These are phyloP conservation scores for Penicillium sp. DNA, from an alignment of 2,329 filamentous ascomycete genomes.

Conservation along the genomic window DNA sequence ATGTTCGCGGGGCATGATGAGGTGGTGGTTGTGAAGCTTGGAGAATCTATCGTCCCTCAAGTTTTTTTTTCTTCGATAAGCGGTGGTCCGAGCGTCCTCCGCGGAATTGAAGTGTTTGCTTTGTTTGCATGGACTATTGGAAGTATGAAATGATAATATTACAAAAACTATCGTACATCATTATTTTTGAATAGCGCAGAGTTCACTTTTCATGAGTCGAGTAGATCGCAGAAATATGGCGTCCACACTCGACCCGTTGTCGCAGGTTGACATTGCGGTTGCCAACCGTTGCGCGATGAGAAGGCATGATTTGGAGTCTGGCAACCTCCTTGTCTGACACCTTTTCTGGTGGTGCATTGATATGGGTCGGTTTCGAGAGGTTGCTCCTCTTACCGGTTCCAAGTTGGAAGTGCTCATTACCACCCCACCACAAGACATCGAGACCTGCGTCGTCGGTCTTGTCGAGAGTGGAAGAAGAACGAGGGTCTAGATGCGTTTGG, in stretches of 20 bases:
- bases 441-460: slow-evolving; percentile 83
- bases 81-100: slow-evolving; percentile 41
- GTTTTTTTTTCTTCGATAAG: slow-evolving; percentile 38
- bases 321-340: slow-evolving; percentile 69
- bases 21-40: slow-evolving; percentile 6
- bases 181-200: slow-evolving; percentile 19
- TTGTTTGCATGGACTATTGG: slow-evolving; percentile 34
- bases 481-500: slow-evolving; percentile 67
- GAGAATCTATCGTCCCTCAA: slow-evolving; percentile 14
- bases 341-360: slow-evolving; percentile 71
- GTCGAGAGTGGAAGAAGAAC: slow-evolving; percentile 59
- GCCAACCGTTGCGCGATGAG: slow-evolving; percentile 69
- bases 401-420: slow-evolving; percentile 91
- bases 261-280: slow-evolving; percentile 77
- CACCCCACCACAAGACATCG: slow-evolving; percentile 91
- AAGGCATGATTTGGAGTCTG: slow-evolving; percentile 80
- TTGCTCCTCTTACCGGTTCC: slow-evolving; percentile 91
- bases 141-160: slow-evolving; percentile 1
- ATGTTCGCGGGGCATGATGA: slow-evolving; percentile 52
- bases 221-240: slow-evolving; percentile 81
- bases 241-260: slow-evolving; percentile 86
- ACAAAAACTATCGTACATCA: slow-evolving; percentile 18
- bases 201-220: slow-evolving; percentile 58
- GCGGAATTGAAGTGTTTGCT: slow-evolving; percentile 31
- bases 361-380: slow-evolving; percentile 73